Evolutionary conservation across 805 yeast species (phyloP).

Genomic region (Lipomyces japonicus): DNA sequence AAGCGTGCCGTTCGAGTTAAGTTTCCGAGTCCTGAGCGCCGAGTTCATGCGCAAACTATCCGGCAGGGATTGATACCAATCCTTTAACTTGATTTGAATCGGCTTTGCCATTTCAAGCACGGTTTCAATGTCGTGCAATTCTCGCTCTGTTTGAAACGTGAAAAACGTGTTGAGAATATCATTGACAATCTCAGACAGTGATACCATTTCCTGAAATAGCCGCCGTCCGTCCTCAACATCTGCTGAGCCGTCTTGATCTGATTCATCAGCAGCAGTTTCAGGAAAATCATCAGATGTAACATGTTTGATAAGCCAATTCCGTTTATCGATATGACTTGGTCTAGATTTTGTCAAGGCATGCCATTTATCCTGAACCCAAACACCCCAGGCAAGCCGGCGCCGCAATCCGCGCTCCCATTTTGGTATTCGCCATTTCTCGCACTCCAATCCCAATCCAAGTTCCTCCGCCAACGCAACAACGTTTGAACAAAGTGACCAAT

Average conservation of each 20-base stretch:
- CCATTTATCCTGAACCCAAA: slow-evolving; percentile 91
- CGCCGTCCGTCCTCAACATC: slow-evolving; percentile 69
- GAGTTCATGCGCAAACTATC: slow-evolving; percentile 38
- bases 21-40: slow-evolving; percentile 62
- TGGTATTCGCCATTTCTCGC: slow-evolving; percentile 87
- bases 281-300: slow-evolving; percentile 46
- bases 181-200: slow-evolving; percentile 62
- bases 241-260: slow-evolving; percentile 48
- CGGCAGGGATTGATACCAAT: slow-evolving; percentile 40
- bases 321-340: slow-evolving; percentile 73
- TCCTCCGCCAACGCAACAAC: slow-evolving; percentile 88
- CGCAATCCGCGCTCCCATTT: slow-evolving; percentile 92
- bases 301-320: slow-evolving; percentile 74
- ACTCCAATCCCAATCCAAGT: slow-evolving; percentile 82
- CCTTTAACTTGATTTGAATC: slow-evolving; percentile 34
- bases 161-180: slow-evolving; percentile 71
- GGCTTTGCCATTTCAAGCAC: slow-evolving; percentile 64
- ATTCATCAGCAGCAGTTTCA: slow-evolving; percentile 32
- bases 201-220: slow-evolving; percentile 63
- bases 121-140: slow-evolving; percentile 56
- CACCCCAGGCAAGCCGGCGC: slow-evolving; percentile 92
- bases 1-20: slow-evolving; percentile 56
- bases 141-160: slow-evolving; percentile 61
- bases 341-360: slow-evolving; percentile 72
- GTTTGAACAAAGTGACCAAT: slow-evolving; percentile 34